Conservation (phyloP, 2,329 filamentous ascomycete species). For the Apiospora arundinis region DNA sequence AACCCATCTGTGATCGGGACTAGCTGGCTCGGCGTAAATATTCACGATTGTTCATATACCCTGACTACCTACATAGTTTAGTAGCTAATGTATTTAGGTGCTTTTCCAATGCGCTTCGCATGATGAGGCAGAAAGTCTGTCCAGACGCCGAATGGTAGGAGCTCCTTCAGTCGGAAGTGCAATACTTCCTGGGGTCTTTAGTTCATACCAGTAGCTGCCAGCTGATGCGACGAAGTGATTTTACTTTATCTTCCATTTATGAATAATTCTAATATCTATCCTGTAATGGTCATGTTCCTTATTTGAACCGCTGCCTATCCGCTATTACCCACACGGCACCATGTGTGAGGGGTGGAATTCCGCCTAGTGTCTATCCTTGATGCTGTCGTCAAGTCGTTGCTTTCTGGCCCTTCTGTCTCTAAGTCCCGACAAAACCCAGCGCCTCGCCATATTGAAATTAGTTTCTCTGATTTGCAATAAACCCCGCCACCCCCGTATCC, state of each 20-base stretch:
- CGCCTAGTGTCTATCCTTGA: slow-evolving; percentile 7
- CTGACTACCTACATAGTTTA: too few relatives aligned
- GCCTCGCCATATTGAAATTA: slow-evolving; percentile 4
- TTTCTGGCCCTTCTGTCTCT: slow-evolving; percentile 1
- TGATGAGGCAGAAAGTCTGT: not conserved
- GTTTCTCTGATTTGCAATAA: slow-evolving; percentile 15
- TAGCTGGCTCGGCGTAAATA: not conserved
- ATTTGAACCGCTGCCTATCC: not conserved
- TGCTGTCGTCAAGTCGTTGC: slow-evolving; percentile 4
- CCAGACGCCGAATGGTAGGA: not conserved
- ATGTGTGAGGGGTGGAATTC: not conserved
- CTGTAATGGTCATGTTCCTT: not conserved
- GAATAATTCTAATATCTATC: not conserved
- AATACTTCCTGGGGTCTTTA: not conserved
- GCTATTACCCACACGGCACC: not conserved
- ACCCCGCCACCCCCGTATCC: not conserved
- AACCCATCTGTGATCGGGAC: too few relatives aligned
- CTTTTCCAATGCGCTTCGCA: too few relatives aligned
- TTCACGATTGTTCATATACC: not conserved
- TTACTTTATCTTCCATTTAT: slow-evolving; percentile 1
- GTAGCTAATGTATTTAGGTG: too few relatives aligned
- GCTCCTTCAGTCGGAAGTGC: too few relatives aligned
- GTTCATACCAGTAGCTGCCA: not conserved
- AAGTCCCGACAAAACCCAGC: slow-evolving; percentile 12
- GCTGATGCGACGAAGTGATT: not conserved